These are phyloP conservation scores for Coemansia furcata DNA, from an alignment of 192 early-diverging fungal genomes.

Conservation along the genomic window DNA sequence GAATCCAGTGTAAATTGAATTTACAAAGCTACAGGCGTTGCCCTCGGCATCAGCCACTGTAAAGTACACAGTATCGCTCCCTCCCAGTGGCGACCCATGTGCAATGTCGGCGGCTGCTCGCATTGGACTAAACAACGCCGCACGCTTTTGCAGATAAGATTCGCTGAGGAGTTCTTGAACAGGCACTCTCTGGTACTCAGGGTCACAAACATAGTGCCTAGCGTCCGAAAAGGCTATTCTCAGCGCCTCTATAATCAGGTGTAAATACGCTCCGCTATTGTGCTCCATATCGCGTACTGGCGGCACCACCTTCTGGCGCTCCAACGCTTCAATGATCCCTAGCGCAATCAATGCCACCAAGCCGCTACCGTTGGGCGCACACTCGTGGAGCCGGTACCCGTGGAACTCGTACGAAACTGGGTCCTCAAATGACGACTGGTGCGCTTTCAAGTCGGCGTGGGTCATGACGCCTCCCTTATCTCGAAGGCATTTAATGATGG, in stretches of 20 bases:
- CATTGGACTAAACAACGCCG: slow-evolving; percentile 54
- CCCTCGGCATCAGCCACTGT: slow-evolving; percentile 71
- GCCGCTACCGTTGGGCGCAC: slow-evolving; percentile 75
- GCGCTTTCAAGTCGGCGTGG: slow-evolving; percentile 61
- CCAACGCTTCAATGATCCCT: slow-evolving; percentile 60
- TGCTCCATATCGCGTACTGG: slow-evolving; percentile 50
- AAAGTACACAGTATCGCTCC: slow-evolving; percentile 75
- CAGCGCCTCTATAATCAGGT: slow-evolving; percentile 66
- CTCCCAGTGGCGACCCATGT: slow-evolving; percentile 61
- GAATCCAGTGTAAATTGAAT: slow-evolving; percentile 56
- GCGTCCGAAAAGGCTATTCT: slow-evolving; percentile 78
- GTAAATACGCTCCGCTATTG: slow-evolving; percentile 63
- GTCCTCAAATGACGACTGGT: slow-evolving; percentile 52
- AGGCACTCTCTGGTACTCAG: slow-evolving; percentile 52
- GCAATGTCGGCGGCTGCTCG: slow-evolving; percentile 52
- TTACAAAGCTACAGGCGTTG: slow-evolving; percentile 81
- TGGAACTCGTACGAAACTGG: slow-evolving; percentile 67
- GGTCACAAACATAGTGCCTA: slow-evolving; percentile 65
- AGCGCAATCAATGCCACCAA: slow-evolving; percentile 70
- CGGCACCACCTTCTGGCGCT: slow-evolving; percentile 34
- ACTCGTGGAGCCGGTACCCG: slow-evolving; percentile 62
- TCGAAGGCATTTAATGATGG: slow-evolving; percentile 59
- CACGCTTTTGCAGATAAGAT: slow-evolving; percentile 58
- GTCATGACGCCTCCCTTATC: slow-evolving; percentile 62
- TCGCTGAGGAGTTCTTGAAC: slow-evolving; percentile 54